A percentile compares a stretch with the other conserved stretches of the same genome.
phyloP scores from a whole-genome alignment of 257 asterid genomes.

The Capsicum chinense region DNA sequence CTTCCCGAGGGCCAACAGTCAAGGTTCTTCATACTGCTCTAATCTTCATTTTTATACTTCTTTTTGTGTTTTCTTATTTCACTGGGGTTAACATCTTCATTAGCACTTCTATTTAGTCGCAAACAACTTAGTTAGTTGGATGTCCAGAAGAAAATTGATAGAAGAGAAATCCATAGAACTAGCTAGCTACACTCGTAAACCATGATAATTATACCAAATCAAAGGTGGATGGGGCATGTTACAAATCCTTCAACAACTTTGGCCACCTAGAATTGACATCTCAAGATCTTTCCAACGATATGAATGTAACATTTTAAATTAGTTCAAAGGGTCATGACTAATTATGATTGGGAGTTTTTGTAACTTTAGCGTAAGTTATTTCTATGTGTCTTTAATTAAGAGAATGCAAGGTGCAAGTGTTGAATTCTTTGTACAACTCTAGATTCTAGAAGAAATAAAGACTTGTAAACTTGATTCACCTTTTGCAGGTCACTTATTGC shows the following conservation, averaged over 20 bases:
- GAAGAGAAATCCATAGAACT: not conserved
- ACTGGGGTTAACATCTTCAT: slow-evolving; percentile 13
- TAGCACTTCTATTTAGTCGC: not conserved
- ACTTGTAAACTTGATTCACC: not conserved
- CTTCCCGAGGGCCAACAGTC: slow-evolving; percentile 94
- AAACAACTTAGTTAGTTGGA: not conserved
- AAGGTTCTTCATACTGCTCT: slow-evolving; percentile 48
- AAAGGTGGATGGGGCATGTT: not conserved
- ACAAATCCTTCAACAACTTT: not conserved
- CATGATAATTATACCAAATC: not conserved
- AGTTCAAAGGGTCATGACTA: not conserved
- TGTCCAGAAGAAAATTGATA: not conserved
- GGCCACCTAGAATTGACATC: not conserved
- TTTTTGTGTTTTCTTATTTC: not conserved
- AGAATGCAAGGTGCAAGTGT: not conserved
- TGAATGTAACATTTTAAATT: not conserved
- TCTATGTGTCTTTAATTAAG: not conserved
- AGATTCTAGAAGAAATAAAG: not conserved
- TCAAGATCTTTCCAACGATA: not conserved
- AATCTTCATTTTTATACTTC: not conserved
- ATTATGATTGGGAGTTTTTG: not conserved
- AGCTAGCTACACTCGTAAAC: not conserved
- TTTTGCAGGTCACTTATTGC: slow-evolving; percentile 92
- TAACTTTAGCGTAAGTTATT: not conserved
- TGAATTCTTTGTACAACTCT: not conserved